Conservation (phyloP, 2,329 filamentous ascomycete species). For the Pseudocercospora vitis region DNA sequence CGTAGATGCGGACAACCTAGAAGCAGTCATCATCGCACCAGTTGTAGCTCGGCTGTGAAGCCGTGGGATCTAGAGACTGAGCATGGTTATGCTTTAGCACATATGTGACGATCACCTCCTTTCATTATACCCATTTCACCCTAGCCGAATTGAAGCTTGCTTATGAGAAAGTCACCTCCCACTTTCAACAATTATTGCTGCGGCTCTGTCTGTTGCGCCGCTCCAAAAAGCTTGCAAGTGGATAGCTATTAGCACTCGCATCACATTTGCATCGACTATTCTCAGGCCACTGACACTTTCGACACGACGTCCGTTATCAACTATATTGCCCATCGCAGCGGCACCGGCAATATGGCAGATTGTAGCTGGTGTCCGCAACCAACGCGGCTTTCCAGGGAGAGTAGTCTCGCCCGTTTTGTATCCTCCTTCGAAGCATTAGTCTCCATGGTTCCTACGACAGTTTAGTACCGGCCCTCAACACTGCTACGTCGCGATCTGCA, state of each 20-base stretch:
- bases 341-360: constrained; percentile 18
- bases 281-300: constrained; percentile 53
- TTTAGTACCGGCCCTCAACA: constrained; percentile 8
- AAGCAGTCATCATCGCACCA: not conserved
- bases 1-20: no score
- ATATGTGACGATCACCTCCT: no score
- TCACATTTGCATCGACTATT: constrained; percentile 55
- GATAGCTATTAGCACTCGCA: constrained; percentile 52
- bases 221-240: constrained; percentile 60
- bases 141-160: no score
- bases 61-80: no score
- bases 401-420: constrained; percentile 2
- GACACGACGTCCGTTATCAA: constrained; percentile 51
- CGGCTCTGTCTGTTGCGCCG: constrained; percentile 37
- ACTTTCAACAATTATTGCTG: constrained; percentile 27
- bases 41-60: not conserved
- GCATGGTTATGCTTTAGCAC: no score
- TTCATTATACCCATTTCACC: no score
- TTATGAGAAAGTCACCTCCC: not conserved
- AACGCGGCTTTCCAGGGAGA: not conserved
- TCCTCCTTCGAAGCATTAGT: not conserved
- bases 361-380: not conserved
- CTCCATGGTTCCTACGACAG: not conserved
- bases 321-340: constrained; percentile 26
- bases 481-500: constrained; percentile 10